A percentile compares a stretch with the other conserved stretches of the same genome.
These are phyloP conservation scores for Neurospora sp. DNA, from an alignment of 495 filamentous ascomycete species.

Conservation along the genomic window DNA sequence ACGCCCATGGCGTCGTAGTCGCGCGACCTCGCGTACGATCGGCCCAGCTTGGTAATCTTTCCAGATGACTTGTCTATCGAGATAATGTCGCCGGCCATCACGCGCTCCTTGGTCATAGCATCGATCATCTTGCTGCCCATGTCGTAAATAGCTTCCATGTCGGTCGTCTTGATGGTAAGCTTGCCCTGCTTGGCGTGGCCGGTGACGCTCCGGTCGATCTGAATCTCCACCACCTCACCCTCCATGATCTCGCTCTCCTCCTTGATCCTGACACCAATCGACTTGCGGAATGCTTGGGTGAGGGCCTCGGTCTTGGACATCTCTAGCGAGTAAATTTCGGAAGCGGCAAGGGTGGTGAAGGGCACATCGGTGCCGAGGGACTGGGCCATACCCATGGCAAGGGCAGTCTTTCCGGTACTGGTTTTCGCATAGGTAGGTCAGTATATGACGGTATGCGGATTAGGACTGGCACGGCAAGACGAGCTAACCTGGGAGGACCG, in stretches of 20 bases:
- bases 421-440: background rate
- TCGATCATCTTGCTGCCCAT: slow-evolving; percentile 99
- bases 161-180: slow-evolving; percentile 97
- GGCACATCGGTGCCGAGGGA: slow-evolving; percentile 88
- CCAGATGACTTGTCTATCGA: slow-evolving; percentile 96
- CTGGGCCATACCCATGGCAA: slow-evolving; percentile 98
- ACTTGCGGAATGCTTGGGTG: slow-evolving; percentile 94
- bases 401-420: slow-evolving; percentile 94
- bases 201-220: slow-evolving; percentile 94
- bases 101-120: slow-evolving; percentile 95
- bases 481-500: slow-evolving; percentile 65
- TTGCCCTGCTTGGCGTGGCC: slow-evolving; percentile 97
- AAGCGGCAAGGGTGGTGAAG: slow-evolving; percentile 90
- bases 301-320: slow-evolving; percentile 99
- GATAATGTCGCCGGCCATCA: slow-evolving; percentile 97
- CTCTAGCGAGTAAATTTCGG: slow-evolving; percentile 95
- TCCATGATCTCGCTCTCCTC: slow-evolving; percentile 99
- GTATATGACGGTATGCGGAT: background rate
- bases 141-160: slow-evolving; percentile 99
- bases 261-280: slow-evolving; percentile 92
- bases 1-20: slow-evolving; percentile 99
- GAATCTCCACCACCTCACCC: slow-evolving; percentile 97
- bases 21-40: slow-evolving; percentile 83
- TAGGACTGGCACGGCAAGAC: background rate
- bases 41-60: slow-evolving; percentile 92